Conservation (phyloP, 352 stramenopile species). For the Pythium inflatum region DNA sequence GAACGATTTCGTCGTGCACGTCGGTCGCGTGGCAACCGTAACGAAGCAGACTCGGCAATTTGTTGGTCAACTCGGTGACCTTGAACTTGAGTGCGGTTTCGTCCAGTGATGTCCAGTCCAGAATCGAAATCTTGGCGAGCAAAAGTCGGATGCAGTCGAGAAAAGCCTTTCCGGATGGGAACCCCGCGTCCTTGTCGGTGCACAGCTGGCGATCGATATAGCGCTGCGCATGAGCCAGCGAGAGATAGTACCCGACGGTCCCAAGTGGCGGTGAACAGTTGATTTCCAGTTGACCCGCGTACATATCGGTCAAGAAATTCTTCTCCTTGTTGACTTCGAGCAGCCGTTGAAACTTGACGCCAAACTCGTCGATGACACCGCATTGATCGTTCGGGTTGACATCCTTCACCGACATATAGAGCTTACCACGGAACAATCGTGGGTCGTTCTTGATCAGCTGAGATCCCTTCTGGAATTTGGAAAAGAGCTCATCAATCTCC, state of each 20-base stretch:
- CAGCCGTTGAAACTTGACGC: conserved; percentile 53
- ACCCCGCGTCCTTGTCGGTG: conserved; percentile 34
- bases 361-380: conserved; percentile 54
- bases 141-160: conserved; percentile 71
- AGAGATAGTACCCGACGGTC: conserved; percentile 67
- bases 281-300: conserved; percentile 55
- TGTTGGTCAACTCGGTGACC: conserved; percentile 49
- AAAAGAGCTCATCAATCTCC: conserved; percentile 71
- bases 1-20: conserved; percentile 13
- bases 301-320: conserved; percentile 73
- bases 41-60: conserved; percentile 52
- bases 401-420: conserved; percentile 82
- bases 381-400: conserved; percentile 70
- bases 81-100: conserved; percentile 57
- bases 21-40: conserved; percentile 41
- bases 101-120: conserved; percentile 77
- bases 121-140: conserved; percentile 73
- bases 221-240: conserved; percentile 44
- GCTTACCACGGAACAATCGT: conserved; percentile 54
- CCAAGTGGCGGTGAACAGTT: conserved; percentile 75
- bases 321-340: conserved; percentile 54
- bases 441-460: conserved; percentile 64
- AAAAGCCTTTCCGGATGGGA: conserved; percentile 52
- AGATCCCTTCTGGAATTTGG: conserved; percentile 67
- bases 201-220: conserved; percentile 42